Evolutionary conservation across 139 green algal species (phyloP), one percentile per base, ranked within the genome.

Genomic region (Coelastrella sp.): DNA sequence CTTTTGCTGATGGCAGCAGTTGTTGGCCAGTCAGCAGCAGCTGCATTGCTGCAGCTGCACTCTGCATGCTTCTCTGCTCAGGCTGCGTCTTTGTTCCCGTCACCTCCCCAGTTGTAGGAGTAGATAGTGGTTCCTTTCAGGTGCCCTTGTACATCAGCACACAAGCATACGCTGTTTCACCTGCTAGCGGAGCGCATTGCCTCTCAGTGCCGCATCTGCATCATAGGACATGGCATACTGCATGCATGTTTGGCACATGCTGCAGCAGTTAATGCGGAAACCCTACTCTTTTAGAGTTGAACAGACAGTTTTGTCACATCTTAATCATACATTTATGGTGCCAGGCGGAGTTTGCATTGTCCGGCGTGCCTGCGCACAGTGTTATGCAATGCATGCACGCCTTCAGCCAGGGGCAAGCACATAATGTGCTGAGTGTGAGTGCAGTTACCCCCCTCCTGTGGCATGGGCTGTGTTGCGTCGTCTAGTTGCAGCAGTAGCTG

Each of bases 151-250:
- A 76, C 35, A 76, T 76, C 19, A 76, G 68, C 68, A 76, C 10
- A 76, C 19, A 25, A 76, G 19, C 68, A 76, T 76, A 11, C 7
- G 68, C 7, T 76, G 19, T 10, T 25, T 12, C 63, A 70, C 14
- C 35, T 20, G 63, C 8, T 76, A 76, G 68, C 19, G 19, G 68
- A 27, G 68, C 68, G 68, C 68, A 58, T 58, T 80, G 74, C 74
- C 74, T 80, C 74, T 80, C 74, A 80, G 20, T 80, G 74, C 74
- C 58, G 74, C 74, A 80, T 80, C 25, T 76, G 68, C 68, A 76
- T 76, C 63, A 70, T 76, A 7, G 17, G 24, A 24, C 17, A 27
- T 6, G n/a, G 68, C 35, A 76, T 19, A 76, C 68, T 76, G 68
- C 68, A 76, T 76, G 68, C 68, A 76, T 76, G 68, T 17, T 76